Conservation (phyloP, 495 filamentous ascomycete species). For the Aspergillus saccharolyticus region DNA sequence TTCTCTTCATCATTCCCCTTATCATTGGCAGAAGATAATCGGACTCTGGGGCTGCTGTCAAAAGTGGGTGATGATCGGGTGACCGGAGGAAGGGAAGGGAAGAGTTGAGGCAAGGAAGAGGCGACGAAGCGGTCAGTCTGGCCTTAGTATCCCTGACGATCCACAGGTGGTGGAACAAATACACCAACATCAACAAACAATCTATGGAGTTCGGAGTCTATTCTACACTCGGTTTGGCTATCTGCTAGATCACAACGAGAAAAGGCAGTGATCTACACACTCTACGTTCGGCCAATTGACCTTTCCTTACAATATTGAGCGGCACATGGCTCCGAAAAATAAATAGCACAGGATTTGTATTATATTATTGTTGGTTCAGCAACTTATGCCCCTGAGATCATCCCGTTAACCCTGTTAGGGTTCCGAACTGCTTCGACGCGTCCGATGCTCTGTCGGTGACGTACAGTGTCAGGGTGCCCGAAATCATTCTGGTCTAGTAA, state of each 20-base stretch:
- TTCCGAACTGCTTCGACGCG: no score
- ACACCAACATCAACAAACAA: background rate
- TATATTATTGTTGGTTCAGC: background rate
- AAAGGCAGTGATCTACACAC: background rate
- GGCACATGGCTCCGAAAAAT: background rate
- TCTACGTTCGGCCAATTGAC: background rate
- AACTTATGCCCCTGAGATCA: no score
- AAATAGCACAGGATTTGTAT: background rate
- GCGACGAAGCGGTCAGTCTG: background rate
- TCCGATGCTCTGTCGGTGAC: background rate
- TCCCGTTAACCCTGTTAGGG: no score
- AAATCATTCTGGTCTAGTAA: background rate
- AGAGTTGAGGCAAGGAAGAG: background rate
- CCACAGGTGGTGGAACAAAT: background rate
- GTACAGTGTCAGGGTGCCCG: background rate
- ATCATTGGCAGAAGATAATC: background rate
- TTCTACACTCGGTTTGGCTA: background rate
- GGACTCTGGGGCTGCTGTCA: background rate
- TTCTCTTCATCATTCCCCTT: background rate
- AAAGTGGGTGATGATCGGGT: conserved; percentile 1
- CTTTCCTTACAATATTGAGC: background rate
- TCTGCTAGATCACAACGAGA: background rate
- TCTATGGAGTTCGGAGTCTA: no score
- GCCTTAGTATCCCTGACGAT: conserved; percentile 2
- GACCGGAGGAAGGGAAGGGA: background rate